Evolutionary conservation across 2,329 filamentous ascomycete genomes (phyloP).

Genomic region (Ceratocystiopsis minuta): DNA sequence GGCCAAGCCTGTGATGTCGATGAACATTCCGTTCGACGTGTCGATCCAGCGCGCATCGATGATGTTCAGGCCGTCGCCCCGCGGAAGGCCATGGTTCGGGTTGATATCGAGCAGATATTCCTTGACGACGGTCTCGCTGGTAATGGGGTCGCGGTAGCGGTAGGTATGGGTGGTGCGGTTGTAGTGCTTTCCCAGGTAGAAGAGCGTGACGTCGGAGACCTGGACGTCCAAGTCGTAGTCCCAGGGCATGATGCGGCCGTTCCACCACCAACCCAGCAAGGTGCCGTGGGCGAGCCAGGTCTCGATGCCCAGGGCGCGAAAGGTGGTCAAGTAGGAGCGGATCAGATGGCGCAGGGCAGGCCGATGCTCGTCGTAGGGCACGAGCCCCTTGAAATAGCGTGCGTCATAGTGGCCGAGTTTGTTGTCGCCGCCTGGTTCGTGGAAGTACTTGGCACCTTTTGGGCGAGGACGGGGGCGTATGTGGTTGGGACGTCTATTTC

Average conservation of each 20-base stretch:
- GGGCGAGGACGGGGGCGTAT: too few relatives aligned
- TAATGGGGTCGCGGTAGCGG: conserved; percentile 24
- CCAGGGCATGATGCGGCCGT: conserved; percentile 59
- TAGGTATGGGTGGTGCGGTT: conserved; percentile 53
- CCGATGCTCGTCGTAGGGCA: conserved; percentile 49
- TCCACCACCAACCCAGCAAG: conserved; percentile 82
- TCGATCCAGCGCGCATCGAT: conserved; percentile 80
- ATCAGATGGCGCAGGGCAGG: conserved; percentile 50
- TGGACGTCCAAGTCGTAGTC: conserved; percentile 75
- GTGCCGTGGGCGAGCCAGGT: conserved; percentile 82
- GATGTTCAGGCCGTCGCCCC: conserved; percentile 53
- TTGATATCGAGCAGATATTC: conserved; percentile 63
- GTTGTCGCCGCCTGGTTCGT: conserved; percentile 42
- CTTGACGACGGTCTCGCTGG: conserved; percentile 21
- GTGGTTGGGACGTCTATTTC: too few relatives aligned
- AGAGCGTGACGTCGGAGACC: conserved; percentile 48
- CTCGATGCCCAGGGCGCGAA: conserved; percentile 46
- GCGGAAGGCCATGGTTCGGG: conserved; percentile 44
- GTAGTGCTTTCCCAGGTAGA: conserved; percentile 43
- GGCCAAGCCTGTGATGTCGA: conserved; percentile 64
- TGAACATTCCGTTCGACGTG: conserved; percentile 54
- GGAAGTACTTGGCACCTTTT: conserved; percentile 38
- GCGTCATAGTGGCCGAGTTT: conserved; percentile 55
- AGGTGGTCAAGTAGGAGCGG: conserved; percentile 53
- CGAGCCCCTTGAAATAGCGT: conserved; percentile 46